These are phyloP conservation scores for Aspergillus nidulans DNA, from an alignment of 495 filamentous ascomycete genomes.

Conservation along the genomic window DNA sequence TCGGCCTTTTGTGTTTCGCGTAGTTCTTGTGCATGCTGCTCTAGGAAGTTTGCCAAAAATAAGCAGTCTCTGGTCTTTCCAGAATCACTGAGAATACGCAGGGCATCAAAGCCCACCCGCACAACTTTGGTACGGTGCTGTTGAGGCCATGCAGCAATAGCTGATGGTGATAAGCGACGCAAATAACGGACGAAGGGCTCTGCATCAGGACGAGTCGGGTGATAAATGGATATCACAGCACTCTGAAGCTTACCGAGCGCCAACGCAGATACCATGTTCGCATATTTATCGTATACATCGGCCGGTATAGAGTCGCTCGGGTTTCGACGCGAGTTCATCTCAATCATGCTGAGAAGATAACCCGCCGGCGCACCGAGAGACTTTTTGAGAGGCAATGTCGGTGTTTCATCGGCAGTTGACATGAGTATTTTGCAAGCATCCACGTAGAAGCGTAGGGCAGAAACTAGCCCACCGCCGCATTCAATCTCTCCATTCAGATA, in stretches of 20 bases:
- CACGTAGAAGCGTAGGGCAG: conserved; percentile 30
- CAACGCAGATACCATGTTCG: conserved; percentile 20
- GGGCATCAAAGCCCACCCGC: conserved; percentile 29
- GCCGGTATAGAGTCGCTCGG: conserved; percentile 10
- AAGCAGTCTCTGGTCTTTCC: conserved; percentile 27
- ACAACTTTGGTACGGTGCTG: conserved; percentile 25
- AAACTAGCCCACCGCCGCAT: conserved; percentile 30
- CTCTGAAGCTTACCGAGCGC: conserved; percentile 20
- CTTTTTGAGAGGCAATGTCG: conserved; percentile 8
- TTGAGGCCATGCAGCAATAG: conserved; percentile 19
- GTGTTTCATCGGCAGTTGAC: conserved; percentile 5
- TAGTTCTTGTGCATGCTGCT: conserved; percentile 26
- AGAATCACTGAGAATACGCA: conserved; percentile 33
- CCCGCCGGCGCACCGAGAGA: conserved; percentile 24
- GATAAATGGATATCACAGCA: conserved; percentile 28
- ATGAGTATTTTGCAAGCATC: conserved; percentile 22
- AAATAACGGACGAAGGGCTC: conserved; percentile 29
- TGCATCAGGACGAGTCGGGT: conserved; percentile 32
- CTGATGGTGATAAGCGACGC: conserved; percentile 10
- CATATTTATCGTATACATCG: conserved; percentile 31
- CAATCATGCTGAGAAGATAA: conserved; percentile 14
- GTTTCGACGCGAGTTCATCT: not conserved
- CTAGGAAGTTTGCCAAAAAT: conserved; percentile 29
- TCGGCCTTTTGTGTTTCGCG: conserved; percentile 2
- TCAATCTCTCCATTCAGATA: conserved; percentile 31